phyloP scores from a whole-genome alignment of 768 basidiomycete genomes.

The Lactarius pseudohatsudake region DNA sequence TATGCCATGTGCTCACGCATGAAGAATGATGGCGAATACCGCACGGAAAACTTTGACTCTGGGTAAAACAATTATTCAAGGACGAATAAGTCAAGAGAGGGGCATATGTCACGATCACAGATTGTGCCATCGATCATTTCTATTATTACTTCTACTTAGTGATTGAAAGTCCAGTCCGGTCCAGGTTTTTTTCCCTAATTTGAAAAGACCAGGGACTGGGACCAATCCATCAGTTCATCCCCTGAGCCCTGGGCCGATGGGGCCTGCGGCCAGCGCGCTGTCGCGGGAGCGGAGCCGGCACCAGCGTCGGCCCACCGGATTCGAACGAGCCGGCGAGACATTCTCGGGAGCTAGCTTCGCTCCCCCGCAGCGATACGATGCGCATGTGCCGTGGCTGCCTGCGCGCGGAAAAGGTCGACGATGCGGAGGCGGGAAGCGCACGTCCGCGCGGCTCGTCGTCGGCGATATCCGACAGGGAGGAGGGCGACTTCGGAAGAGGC shows the following conservation, averaged over 20 bases:
- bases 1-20: too few relatives aligned
- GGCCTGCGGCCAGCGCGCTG: conserved; percentile 26
- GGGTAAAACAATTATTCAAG: too few relatives aligned
- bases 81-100: too few relatives aligned
- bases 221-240: too few relatives aligned
- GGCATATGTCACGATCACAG: too few relatives aligned
- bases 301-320: conserved; percentile 46
- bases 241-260: conserved; percentile 15
- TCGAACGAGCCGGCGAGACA: conserved; percentile 49
- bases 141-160: too few relatives aligned
- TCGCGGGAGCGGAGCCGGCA: conserved; percentile 27
- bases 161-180: too few relatives aligned
- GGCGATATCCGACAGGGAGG: conserved; percentile 6
- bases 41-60: too few relatives aligned
- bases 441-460: conserved; percentile 32
- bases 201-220: too few relatives aligned
- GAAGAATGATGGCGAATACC: too few relatives aligned
- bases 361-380: conserved; percentile 35
- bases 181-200: too few relatives aligned
- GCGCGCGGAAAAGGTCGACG: conserved; percentile 20
- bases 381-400: conserved; percentile 33
- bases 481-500: background rate
- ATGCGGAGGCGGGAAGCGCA: conserved; percentile 17
- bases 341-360: conserved; percentile 36
- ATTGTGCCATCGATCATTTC: too few relatives aligned